Conservation (phyloP, 179 eudicot species). For the Camellia oleifera region DNA sequence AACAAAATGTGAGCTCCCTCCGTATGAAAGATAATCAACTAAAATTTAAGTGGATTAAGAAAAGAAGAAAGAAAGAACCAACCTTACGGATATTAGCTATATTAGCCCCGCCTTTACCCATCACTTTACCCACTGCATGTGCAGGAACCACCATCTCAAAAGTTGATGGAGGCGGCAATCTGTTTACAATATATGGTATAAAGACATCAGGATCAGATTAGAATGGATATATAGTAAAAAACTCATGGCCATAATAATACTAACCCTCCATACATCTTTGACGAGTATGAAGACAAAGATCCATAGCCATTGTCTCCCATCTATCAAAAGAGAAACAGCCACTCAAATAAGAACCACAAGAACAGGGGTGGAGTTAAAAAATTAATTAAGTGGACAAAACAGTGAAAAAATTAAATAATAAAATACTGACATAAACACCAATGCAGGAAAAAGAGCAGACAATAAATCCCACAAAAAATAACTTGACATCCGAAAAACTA, state of each 20-base stretch:
- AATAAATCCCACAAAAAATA: neutral
- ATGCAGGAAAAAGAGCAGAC: neutral
- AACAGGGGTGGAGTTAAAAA: neutral
- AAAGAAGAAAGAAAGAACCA: conserved; percentile 13
- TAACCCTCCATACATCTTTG: conserved; percentile 76
- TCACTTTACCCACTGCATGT: conserved; percentile 73
- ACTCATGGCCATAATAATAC: conserved; percentile 16
- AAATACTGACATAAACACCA: neutral
- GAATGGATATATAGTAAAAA: neutral
- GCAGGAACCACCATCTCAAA: conserved; percentile 81
- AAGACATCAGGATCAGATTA: neutral
- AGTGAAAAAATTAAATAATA: neutral
- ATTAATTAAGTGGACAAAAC: neutral
- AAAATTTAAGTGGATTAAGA: neutral
- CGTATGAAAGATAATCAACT: neutral
- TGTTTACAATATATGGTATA: conserved; percentile 23
- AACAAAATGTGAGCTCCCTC: neutral
- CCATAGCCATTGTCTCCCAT: conserved; percentile 61
- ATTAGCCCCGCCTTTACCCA: conserved; percentile 87
- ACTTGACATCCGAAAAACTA: neutral
- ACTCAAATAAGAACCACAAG: neutral
- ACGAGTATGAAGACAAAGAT: conserved; percentile 67
- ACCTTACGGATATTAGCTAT: conserved; percentile 87
- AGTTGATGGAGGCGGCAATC: conserved; percentile 63
- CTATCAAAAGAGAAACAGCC: conserved; percentile 29